These are phyloP conservation scores for Rhizopogon sp. DNA, from an alignment of 768 basidiomycete genomes.

Conservation along the genomic window DNA sequence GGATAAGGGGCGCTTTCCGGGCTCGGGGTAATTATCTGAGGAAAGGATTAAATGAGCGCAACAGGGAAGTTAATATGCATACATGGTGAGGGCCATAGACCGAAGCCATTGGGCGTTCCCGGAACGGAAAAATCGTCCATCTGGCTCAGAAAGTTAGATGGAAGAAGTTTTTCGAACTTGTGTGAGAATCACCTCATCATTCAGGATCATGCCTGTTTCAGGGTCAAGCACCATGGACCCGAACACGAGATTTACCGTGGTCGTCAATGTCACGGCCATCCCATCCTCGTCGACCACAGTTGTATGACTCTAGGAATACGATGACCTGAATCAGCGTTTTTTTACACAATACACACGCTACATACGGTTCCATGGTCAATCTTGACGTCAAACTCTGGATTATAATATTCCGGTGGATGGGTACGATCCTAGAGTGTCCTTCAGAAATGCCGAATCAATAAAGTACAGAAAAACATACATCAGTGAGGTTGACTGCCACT, in stretches of 20 bases:
- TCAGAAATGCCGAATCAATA: conserved; percentile 4
- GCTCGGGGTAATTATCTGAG: conserved; percentile 81
- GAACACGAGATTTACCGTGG: conserved; percentile 87
- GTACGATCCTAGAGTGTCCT: conserved; percentile 59
- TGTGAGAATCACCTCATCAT: conserved; percentile 61
- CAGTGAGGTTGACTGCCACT: conserved; percentile 69
- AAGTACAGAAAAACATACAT: conserved; percentile 47
- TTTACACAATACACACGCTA: conserved; percentile 5
- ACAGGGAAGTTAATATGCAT: conserved; percentile 13
- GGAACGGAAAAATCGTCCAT: conserved; percentile 95
- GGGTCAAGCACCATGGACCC: conserved; percentile 86
- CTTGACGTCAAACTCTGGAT: conserved; percentile 72
- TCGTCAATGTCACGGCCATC: conserved; percentile 83
- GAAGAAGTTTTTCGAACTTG: background rate
- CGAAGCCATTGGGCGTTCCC: conserved; percentile 79
- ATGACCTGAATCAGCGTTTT: conserved; percentile 3
- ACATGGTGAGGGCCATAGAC: conserved; percentile 80
- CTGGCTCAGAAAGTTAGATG: conserved; percentile 22
- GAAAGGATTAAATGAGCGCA: background rate
- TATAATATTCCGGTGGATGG: conserved; percentile 78
- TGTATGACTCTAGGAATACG: conserved; percentile 63
- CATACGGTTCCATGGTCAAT: conserved; percentile 86
- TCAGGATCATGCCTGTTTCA: conserved; percentile 83
- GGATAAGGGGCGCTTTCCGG: conserved; percentile 86
- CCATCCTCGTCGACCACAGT: conserved; percentile 80